Evolutionary conservation across 306 rosid genomes (phyloP).

Genomic region (Ochetophila trinervis): DNA sequence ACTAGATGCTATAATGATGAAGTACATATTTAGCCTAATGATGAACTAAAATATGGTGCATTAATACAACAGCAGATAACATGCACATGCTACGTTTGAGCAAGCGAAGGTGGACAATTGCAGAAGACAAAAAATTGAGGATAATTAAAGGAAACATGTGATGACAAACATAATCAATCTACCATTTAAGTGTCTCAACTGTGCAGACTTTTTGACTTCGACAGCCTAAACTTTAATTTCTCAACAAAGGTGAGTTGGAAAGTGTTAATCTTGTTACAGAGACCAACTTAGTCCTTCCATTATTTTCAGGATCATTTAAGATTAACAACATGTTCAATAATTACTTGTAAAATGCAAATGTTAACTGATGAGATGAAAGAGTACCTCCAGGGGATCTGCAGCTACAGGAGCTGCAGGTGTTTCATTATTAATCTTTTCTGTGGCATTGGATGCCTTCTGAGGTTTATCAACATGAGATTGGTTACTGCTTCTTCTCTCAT

Average conservation of each 20-base stretch:
- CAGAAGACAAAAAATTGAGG: neutral
- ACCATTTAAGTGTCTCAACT: no score
- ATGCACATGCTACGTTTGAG: no score
- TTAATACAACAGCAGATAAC: neutral
- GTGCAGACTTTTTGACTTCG: no score
- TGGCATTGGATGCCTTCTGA: constrained; percentile 40
- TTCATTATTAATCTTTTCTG: constrained; percentile 36
- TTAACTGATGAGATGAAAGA: constrained; percentile 3
- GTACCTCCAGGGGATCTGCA: constrained; percentile 76
- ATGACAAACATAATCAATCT: neutral
- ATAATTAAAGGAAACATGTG: neutral
- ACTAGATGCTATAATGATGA: no score
- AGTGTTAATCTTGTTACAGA: neutral
- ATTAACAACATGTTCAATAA: neutral
- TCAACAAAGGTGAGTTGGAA: neutral
- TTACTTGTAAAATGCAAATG: neutral
- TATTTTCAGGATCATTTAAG: neutral
- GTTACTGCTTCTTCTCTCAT: constrained; percentile 47
- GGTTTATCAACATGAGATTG: constrained; percentile 43
- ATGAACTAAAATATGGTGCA: neutral
- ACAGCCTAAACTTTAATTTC: neutral
- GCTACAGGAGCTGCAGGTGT: constrained; percentile 48
- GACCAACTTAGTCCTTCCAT: neutral
- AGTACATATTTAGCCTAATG: neutral
- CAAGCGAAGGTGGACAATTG: no score